phyloP scores from a whole-genome alignment of 768 basidiomycete species.

The Boletus barrowsii region DNA sequence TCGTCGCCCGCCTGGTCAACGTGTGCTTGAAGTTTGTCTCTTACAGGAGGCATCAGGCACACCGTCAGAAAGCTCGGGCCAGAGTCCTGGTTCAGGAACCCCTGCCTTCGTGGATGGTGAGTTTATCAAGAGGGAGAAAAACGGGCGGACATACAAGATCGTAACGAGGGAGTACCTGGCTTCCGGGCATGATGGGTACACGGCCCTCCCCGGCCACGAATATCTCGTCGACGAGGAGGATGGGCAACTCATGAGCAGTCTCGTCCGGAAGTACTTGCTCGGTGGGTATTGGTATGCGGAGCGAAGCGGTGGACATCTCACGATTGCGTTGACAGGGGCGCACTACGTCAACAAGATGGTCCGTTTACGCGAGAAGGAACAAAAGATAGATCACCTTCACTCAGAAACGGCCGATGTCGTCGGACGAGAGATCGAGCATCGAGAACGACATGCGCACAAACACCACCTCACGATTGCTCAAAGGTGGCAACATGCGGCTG shows the following conservation, averaged over 20 bases:
- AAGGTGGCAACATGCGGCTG: conserved; percentile 49
- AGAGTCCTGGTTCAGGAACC: conserved; percentile 22
- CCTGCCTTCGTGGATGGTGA: conserved; percentile 45
- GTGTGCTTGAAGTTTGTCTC: conserved; percentile 73
- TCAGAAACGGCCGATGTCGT: conserved; percentile 44
- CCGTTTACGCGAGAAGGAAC: conserved; percentile 32
- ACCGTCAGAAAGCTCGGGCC: conserved; percentile 19
- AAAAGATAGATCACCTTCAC: conserved; percentile 36
- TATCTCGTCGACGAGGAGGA: conserved; percentile 82
- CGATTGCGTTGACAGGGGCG: conserved; percentile 46
- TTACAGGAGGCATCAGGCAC: conserved; percentile 34
- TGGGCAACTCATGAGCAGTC: conserved; percentile 71
- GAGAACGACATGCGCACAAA: conserved; percentile 28
- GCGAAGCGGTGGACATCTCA: background rate
- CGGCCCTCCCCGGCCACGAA: conserved; percentile 57
- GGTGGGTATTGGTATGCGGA: conserved; percentile 40
- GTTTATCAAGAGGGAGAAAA: conserved; percentile 49
- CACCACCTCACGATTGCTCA: conserved; percentile 28
- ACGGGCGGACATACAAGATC: conserved; percentile 65
- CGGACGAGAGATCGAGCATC: conserved; percentile 44
- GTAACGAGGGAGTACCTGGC: conserved; percentile 89
- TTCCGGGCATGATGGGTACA: conserved; percentile 80
- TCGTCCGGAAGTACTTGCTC: conserved; percentile 82
- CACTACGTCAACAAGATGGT: conserved; percentile 69
- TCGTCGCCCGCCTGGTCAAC: conserved; percentile 60